These are phyloP conservation scores for Schwanniomyces yamadae DNA, from an alignment of 805 yeast genomes.

Conservation along the genomic window DNA sequence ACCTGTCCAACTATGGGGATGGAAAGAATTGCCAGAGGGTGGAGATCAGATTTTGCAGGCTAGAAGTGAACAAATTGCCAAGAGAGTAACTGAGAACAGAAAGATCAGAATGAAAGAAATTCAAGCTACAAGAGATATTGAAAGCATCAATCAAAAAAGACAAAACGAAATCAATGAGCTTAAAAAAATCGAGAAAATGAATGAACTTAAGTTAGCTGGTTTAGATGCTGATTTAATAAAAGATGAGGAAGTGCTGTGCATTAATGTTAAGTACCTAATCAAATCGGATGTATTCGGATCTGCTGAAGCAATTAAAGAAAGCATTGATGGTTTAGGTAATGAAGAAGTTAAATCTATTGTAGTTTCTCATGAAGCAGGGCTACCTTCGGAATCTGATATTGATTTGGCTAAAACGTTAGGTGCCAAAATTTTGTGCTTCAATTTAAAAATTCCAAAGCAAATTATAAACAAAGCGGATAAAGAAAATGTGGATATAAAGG, in stretches of 20 bases:
- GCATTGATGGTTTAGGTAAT: constrained; percentile 80
- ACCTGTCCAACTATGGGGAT: constrained; percentile 89
- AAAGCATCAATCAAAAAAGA: constrained; percentile 66
- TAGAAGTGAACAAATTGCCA: constrained; percentile 68
- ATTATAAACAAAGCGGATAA: constrained; percentile 57
- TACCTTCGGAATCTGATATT: constrained; percentile 51
- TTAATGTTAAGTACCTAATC: constrained; percentile 58
- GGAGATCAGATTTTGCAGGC: constrained; percentile 86
- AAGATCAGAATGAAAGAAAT: constrained; percentile 49
- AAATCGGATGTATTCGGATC: constrained; percentile 95
- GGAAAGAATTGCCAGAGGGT: constrained; percentile 91
- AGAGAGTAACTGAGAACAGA: constrained; percentile 69
- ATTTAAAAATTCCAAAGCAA: constrained; percentile 65
- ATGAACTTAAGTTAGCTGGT: constrained; percentile 62
- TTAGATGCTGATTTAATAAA: constrained; percentile 48
- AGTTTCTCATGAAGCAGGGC: constrained; percentile 75
- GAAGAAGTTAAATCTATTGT: constrained; percentile 75
- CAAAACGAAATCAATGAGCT: constrained; percentile 52
- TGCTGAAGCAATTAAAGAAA: constrained; percentile 86
- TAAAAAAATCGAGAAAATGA: constrained; percentile 51
- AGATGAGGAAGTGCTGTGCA: constrained; percentile 19
- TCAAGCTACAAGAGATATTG: constrained; percentile 64
- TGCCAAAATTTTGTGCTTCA: constrained; percentile 78
- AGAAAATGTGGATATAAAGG: constrained; percentile 55
- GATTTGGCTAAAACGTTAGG: constrained; percentile 42